phyloP scores from a whole-genome alignment of 2,329 filamentous ascomycete species.

The Clonostachys solani region DNA sequence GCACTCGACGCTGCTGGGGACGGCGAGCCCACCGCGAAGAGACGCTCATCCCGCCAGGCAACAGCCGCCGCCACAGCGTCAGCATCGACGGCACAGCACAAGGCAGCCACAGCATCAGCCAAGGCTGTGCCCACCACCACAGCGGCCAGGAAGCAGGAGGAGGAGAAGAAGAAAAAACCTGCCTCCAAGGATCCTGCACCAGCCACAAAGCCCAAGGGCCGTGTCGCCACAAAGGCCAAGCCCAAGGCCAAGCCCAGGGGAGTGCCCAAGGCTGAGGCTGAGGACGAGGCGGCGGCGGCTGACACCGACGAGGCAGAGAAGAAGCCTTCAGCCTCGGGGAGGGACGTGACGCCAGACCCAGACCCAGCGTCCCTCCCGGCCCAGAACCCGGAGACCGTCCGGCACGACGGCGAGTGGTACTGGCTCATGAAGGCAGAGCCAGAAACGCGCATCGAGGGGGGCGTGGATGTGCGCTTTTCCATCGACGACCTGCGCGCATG shows the following conservation, averaged over 20 bases:
- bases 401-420: slow-evolving; percentile 45
- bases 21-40: slow-evolving; percentile 13
- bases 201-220: slow-evolving; percentile 1
- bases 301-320: background rate
- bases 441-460: slow-evolving; percentile 80
- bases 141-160: background rate
- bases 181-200: background rate
- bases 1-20: slow-evolving; percentile 3
- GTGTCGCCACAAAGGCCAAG: slow-evolving; percentile 1
- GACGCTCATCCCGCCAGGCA: slow-evolving; percentile 18
- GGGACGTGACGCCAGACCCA: slow-evolving; percentile 16
- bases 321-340: background rate
- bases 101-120: background rate
- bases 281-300: background rate
- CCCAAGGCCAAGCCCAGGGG: background rate
- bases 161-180: background rate
- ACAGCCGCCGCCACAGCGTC: slow-evolving; percentile 3
- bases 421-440: slow-evolving; percentile 90
- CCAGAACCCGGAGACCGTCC: slow-evolving; percentile 29
- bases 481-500: slow-evolving; percentile 81
- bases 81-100: background rate
- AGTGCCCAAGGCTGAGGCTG: background rate
- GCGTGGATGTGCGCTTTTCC: slow-evolving; percentile 85
- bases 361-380: slow-evolving; percentile 26
- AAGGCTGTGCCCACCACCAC: background rate